A percentile compares a stretch with the other conserved stretches of the same genome.
phyloP scores from a whole-genome alignment of 331 rosid species.

The Quercus tomentella region DNA sequence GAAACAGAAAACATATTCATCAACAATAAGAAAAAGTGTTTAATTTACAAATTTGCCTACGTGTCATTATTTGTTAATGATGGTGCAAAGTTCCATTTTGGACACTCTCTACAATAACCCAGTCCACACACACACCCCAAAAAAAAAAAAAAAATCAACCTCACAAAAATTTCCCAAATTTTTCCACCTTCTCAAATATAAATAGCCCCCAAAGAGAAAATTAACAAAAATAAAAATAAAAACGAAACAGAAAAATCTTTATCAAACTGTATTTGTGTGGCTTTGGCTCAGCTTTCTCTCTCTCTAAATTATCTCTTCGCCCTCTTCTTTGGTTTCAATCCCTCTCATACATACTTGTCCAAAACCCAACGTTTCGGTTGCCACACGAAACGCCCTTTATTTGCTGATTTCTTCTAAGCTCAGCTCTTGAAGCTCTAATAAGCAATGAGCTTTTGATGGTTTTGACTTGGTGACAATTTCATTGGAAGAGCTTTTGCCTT shows the following conservation, averaged over 20 bases:
- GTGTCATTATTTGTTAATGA: too few relatives aligned
- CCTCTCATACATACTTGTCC: slow-evolving; percentile 29
- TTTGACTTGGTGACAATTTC: slow-evolving; percentile 6
- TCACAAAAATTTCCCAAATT: not conserved
- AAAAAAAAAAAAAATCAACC: not conserved
- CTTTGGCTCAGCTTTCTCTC: slow-evolving; percentile 51
- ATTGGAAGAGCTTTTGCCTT: slow-evolving; percentile 8
- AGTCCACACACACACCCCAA: too few relatives aligned
- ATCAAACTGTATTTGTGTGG: slow-evolving; percentile 84
- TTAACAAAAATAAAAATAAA: not conserved
- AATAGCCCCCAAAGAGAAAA: not conserved
- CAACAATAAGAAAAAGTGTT: too few relatives aligned
- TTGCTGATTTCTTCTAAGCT: slow-evolving; percentile 6
- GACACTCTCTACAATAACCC: too few relatives aligned
- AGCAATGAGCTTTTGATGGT: slow-evolving; percentile 16
- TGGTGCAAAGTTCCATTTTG: too few relatives aligned
- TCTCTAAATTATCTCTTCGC: slow-evolving; percentile 44
- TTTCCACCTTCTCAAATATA: not conserved
- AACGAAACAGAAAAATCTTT: slow-evolving; percentile 27
- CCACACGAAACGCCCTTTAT: not conserved
- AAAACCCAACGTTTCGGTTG: slow-evolving; percentile 15
- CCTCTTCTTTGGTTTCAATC: slow-evolving; percentile 43
- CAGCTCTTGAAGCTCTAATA: not conserved
- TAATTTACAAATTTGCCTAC: too few relatives aligned
- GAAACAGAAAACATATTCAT: too few relatives aligned